These are phyloP conservation scores for Salix koriyanagi DNA, from an alignment of 345 rosid genomes.

Conservation along the genomic window DNA sequence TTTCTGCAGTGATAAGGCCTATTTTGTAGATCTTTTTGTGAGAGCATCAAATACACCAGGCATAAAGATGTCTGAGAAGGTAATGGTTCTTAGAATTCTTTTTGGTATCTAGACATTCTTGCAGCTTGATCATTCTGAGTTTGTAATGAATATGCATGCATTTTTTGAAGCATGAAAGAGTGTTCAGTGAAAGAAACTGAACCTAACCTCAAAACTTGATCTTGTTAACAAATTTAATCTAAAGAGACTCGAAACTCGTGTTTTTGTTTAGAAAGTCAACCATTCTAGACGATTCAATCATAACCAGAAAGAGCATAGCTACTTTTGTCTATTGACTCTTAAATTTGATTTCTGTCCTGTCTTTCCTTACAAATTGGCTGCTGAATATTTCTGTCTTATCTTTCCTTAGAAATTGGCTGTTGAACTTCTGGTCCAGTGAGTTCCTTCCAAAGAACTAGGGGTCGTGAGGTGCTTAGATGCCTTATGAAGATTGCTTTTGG, in stretches of 20 bases:
- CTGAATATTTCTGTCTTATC: background rate
- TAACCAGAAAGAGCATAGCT: background rate
- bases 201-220: background rate
- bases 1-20: slow-evolving; percentile 74
- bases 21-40: slow-evolving; percentile 92
- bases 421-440: background rate
- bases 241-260: too few relatives aligned
- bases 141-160: background rate
- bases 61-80: slow-evolving; percentile 98
- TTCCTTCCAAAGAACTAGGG: background rate
- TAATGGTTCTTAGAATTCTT: slow-evolving; percentile 17
- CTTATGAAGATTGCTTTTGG: background rate
- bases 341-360: background rate
- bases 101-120: background rate
- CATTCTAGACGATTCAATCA: too few relatives aligned
- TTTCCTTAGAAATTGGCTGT: background rate
- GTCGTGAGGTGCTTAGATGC: background rate
- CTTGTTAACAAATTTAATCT: background rate
- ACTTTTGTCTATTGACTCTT: background rate
- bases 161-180: background rate
- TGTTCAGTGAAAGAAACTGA: background rate
- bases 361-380: background rate
- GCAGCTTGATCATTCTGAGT: background rate
- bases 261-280: too few relatives aligned
- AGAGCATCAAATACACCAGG: slow-evolving; percentile 95